Conservation (phyloP, 768 basidiomycete genomes). For the Royoungia palumana region DNA sequence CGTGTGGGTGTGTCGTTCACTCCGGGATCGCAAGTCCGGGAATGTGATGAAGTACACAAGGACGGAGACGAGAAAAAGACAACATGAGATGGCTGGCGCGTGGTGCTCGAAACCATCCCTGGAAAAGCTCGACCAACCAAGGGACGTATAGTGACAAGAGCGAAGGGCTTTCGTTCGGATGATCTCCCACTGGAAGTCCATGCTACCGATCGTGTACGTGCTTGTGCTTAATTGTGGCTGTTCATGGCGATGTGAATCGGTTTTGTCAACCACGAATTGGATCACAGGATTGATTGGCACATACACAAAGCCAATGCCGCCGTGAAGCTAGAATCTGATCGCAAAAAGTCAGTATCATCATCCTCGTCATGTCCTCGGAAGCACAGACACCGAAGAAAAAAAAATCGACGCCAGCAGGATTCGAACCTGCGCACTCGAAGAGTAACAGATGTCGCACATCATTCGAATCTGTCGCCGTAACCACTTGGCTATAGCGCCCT, state of each 20-base stretch:
- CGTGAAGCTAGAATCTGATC: too few relatives aligned
- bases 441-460: slow-evolving; percentile 32
- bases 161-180: not conserved
- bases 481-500: slow-evolving; percentile 68
- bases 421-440: slow-evolving; percentile 41
- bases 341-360: too few relatives aligned
- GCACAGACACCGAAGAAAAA: slow-evolving; percentile 1
- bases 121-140: not conserved
- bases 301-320: too few relatives aligned
- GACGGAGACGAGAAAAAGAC: slow-evolving; percentile 10
- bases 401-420: slow-evolving; percentile 41
- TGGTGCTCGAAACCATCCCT: not conserved
- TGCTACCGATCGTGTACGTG: slow-evolving; percentile 3
- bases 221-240: not conserved
- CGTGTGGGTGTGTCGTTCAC: slow-evolving; percentile 10
- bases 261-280: too few relatives aligned
- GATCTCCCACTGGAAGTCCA: slow-evolving; percentile 5
- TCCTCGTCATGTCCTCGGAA: too few relatives aligned
- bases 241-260: too few relatives aligned
- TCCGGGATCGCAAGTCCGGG: slow-evolving; percentile 6
- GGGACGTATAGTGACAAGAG: not conserved
- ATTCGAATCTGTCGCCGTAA: slow-evolving; percentile 75
- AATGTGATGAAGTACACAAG: slow-evolving; percentile 6
- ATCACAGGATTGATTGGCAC: too few relatives aligned
- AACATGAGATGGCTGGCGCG: not conserved